These are phyloP conservation scores for Starmera quercuum DNA, from an alignment of 805 yeast genomes.

Conservation along the genomic window DNA sequence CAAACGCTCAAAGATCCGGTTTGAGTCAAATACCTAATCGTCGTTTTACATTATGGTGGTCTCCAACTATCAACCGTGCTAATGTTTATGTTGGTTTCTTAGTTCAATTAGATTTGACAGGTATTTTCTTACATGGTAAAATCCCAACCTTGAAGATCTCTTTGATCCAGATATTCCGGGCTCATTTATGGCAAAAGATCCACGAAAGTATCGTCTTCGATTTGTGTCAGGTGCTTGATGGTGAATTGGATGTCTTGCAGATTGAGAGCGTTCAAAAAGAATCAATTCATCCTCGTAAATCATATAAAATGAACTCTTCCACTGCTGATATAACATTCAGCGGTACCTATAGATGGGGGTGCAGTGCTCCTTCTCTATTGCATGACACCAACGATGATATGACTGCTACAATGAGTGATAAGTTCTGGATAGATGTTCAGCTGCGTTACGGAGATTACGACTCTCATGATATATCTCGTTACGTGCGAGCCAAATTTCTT, in stretches of 20 bases:
- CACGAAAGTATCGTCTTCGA: conserved; percentile 95
- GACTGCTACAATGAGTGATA: conserved; percentile 48
- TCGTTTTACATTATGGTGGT: conserved; percentile 98
- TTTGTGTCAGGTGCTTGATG: conserved; percentile 84
- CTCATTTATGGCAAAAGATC: conserved; percentile 98
- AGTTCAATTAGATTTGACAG: conserved; percentile 93
- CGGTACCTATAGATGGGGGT: conserved; percentile 75
- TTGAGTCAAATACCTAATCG: conserved; percentile 96
- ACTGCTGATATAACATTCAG: conserved; percentile 82
- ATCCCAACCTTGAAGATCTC: conserved; percentile 96
- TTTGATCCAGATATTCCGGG: conserved; percentile 90
- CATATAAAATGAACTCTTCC: conserved; percentile 94
- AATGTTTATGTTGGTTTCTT: conserved; percentile 96
- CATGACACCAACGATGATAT: conserved; percentile 62
- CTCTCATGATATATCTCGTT: conserved; percentile 92
- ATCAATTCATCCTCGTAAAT: conserved; percentile 93
- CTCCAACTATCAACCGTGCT: conserved; percentile 96
- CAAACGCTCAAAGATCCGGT: conserved; percentile 97
- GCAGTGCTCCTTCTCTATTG: conserved; percentile 72
- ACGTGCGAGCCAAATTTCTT: conserved; percentile 84
- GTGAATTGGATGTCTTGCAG: conserved; percentile 74
- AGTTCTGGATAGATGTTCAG: conserved; percentile 94
- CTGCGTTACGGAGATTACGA: conserved; percentile 95
- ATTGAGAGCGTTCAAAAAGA: conserved; percentile 84
- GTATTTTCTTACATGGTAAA: conserved; percentile 94